A percentile compares a stretch with the other conserved stretches of the same genome.
Conservation (phyloP, 2,329 filamentous ascomycete species). For the Pseudovirgaria hyperparasitica region DNA sequence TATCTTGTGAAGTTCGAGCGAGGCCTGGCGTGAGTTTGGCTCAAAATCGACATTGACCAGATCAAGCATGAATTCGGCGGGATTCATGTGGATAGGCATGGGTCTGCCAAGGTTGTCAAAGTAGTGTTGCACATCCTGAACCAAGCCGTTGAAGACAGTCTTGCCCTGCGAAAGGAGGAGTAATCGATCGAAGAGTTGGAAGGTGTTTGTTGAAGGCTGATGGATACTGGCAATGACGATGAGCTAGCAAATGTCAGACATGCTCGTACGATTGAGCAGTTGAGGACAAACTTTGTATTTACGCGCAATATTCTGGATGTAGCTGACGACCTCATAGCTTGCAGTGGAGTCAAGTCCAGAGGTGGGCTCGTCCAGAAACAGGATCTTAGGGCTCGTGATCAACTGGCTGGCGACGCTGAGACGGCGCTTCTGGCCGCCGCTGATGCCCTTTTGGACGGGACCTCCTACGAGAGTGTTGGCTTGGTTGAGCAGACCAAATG, state of each 20-base stretch:
- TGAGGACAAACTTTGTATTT: constrained; percentile 5
- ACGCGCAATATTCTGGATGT: constrained; percentile 4
- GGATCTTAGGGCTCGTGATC: constrained; percentile 1
- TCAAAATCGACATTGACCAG: too few relatives aligned
- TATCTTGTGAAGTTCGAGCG: constrained; percentile 41
- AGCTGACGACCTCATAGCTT: constrained; percentile 5
- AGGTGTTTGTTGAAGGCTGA: constrained; percentile 5
- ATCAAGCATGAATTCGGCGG: too few relatives aligned
- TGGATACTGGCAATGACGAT: constrained; percentile 5
- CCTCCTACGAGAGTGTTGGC: constrained; percentile 2
- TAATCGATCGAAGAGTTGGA: constrained; percentile 4
- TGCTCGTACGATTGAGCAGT: neutral
- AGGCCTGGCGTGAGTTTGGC: too few relatives aligned
- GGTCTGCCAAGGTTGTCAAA: constrained; percentile 3
- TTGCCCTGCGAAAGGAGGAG: constrained; percentile 3
- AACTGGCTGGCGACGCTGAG: constrained; percentile 3
- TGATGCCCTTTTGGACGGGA: constrained; percentile 2
- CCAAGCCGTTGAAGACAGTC: constrained; percentile 1
- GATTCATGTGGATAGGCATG: too few relatives aligned
- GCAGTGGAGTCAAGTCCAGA: constrained; percentile 3
- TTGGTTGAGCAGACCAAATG: constrained; percentile 1
- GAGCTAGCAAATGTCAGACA: constrained; percentile 1
- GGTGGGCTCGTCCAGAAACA: constrained; percentile 3
- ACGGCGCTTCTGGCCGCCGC: constrained; percentile 2
- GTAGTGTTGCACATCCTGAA: constrained; percentile 2